Percentiles rank a stretch among this genome's conserved stretches.
Conservation (phyloP, 1,139 yeast species). For the Blastobotrys persicus region DNA sequence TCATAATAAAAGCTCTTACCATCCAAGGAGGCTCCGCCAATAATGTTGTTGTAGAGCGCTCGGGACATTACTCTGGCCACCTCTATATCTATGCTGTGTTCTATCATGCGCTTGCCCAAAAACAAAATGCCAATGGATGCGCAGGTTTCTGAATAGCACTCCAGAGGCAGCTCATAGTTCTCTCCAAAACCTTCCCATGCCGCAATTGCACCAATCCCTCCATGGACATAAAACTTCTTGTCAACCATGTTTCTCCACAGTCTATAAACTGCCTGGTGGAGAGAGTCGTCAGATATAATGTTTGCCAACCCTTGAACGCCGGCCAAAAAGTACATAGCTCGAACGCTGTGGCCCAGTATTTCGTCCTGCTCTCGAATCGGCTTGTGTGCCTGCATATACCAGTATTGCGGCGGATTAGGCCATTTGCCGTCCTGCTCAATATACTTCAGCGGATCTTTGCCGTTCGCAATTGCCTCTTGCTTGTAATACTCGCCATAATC, state of each 20-base stretch:
- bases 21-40: conserved; percentile 13
- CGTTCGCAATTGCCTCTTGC: conserved; percentile 24
- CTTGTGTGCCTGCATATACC: conserved; percentile 24
- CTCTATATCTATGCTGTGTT: not conserved
- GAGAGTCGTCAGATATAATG: conserved; percentile 20
- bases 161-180: conserved; percentile 28
- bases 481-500: conserved; percentile 29
- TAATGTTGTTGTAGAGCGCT: conserved; percentile 11
- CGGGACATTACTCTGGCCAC: conserved; percentile 12
- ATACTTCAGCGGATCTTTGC: conserved; percentile 25
- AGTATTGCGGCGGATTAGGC: conserved; percentile 28
- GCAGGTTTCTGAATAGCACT: conserved; percentile 33
- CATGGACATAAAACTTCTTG: conserved; percentile 30
- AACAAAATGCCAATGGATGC: conserved; percentile 21
- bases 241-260: conserved; percentile 31
- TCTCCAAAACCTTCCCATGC: conserved; percentile 34
- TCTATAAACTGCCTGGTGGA: conserved; percentile 22
- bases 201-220: conserved; percentile 32
- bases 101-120: conserved; percentile 12
- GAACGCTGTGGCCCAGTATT: conserved; percentile 14
- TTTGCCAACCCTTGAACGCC: conserved; percentile 13
- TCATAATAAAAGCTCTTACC: conserved; percentile 13
- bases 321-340: conserved; percentile 11
- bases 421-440: conserved; percentile 17
- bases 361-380: conserved; percentile 13